Base-by-base conservation (phyloP, 2,329 filamentous ascomycete species). In the Aspergillus melleus region DNA sequence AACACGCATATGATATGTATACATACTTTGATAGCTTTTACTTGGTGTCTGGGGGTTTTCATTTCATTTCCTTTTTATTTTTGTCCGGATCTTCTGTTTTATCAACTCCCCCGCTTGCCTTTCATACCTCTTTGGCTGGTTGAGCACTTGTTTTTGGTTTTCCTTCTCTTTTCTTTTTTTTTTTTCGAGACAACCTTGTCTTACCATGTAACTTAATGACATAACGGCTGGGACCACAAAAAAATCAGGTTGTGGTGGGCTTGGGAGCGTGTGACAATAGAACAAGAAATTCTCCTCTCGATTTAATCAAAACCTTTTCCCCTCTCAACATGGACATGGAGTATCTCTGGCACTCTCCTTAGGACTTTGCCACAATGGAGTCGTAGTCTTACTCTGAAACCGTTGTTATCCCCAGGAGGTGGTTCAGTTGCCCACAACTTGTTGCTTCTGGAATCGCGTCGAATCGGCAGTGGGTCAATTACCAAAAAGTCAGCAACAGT, bases 221-320 rank as follows among this genome's bases (percentile, higher is more conserved):
- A 74, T 72, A 68, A 74, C 71, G 73, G 72, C 70, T 70, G 70
- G 66, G 69, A 67, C 70, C 66, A 72, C 69, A 67, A 67, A 66
- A 74, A 70, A 58, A 53, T 71, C 72, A 64, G 67, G 69, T 67
- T 67, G 68, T 68, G 68, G 64, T 69, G 66, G 68, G 66, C 63
- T 70, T 72, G 60, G 70, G 68, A 68, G 68, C 70, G 69, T 74
- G 71, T 74, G 70, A 72, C 68, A 69, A 75, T 74, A 75, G 70
- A 74, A 71, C 68, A 69, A 67, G 72, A 74, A 72, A 74, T 75
- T 76, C 74, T 76, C 74, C 74, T 73, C 74, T 76, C 74, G 66
- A 65, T 71, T 66, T 26, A 66, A 62, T 63, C 57, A 60, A 54
- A 53, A 51, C 29, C 24, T 61, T 60, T 26, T 55, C 54, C 42